A percentile compares a stretch with the other conserved stretches of the same genome.
Evolutionary conservation across 257 asterid genomes (phyloP).

Genomic region (Plantago elongata): DNA sequence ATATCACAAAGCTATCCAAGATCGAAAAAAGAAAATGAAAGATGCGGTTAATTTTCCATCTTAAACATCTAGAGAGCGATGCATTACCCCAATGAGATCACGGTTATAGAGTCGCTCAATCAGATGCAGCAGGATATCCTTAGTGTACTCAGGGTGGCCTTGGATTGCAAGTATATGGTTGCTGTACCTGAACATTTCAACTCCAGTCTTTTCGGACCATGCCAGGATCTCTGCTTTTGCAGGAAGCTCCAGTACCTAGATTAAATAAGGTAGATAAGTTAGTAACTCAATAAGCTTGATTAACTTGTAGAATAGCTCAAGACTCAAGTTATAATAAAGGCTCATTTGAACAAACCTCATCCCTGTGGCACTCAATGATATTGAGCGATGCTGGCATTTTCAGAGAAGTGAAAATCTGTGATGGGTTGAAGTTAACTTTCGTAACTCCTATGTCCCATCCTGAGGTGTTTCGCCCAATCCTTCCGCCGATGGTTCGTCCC

Average conservation of each 20-base stretch:
- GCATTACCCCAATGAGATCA: slow-evolving; percentile 39
- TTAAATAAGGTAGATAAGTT: not conserved
- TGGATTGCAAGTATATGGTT: slow-evolving; percentile 89
- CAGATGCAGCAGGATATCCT: slow-evolving; percentile 65
- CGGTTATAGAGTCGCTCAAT: slow-evolving; percentile 60
- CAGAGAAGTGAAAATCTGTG: slow-evolving; percentile 45
- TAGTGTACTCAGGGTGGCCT: slow-evolving; percentile 93
- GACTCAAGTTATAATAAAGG: not conserved
- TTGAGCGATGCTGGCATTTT: slow-evolving; percentile 59
- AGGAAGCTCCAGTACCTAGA: slow-evolving; percentile 69
- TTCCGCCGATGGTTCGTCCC: slow-evolving; percentile 85
- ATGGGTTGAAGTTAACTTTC: slow-evolving; percentile 44
- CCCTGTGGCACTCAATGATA: slow-evolving; percentile 77
- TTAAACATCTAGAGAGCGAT: no score
- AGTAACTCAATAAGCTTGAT: not conserved
- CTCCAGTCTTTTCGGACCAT: slow-evolving; percentile 67
- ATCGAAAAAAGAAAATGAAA: not conserved
- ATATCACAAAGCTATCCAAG: not conserved
- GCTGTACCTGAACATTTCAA: slow-evolving; percentile 73
- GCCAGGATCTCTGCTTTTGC: slow-evolving; percentile 72
- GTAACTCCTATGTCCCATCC: slow-evolving; percentile 92
- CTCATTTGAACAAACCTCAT: slow-evolving; percentile 51
- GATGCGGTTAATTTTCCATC: no score
- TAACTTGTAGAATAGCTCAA: not conserved
- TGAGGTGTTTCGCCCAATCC: slow-evolving; percentile 51